Evolutionary conservation across 306 rosid genomes (phyloP), one percentile per base, ranked within the genome.

Genomic region (Albizia julibrissin): DNA sequence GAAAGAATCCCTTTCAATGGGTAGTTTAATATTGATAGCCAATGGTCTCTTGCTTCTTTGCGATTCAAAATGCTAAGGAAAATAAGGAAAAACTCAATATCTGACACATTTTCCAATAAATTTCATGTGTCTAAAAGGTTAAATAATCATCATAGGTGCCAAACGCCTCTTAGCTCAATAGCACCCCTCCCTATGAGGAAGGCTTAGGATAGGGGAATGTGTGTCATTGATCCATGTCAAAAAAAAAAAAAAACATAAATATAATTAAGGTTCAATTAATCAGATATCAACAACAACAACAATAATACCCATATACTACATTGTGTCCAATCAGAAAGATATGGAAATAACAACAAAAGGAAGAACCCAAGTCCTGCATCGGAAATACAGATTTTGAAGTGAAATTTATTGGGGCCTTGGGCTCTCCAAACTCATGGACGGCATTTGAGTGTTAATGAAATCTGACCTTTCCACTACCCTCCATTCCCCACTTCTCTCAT

Each of bases 21-120:
- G 44, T 76, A 56, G 37, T 43, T 26, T 67, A 75, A 27, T 54
- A 65, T 21, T 18, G 73, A 75, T 77, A 50, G 29, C 19, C 65
- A 61, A 46, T 14, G 5, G 66, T 31, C 80, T n/a, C 10, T 47
- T 31, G 65, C 54, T 46, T 40, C 31, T 44, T 15, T 43, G 61
- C 73, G 24, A 59, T 58, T 77, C 2, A 43, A 70, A 43, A 76
- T 37, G 56, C 5, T 12, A 18, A 8, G 6, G 59, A 11, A 52
- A 52, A 54, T 22, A 68, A 46, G 27, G 49, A 42, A 26, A 50
- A 67, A 67, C 27, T 1, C 12, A 18, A 22, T 16, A 11, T 31
- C 19, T 19, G 8, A 42, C 19, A 19, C 18, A 39, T 34, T 21
- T 37, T 18, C 11, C 4, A n/a, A n/a, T 18, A 31, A 65, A 52